These are phyloP conservation scores for Conringia planisiliqua DNA, from an alignment of 345 rosid genomes.

Conservation along the genomic window DNA sequence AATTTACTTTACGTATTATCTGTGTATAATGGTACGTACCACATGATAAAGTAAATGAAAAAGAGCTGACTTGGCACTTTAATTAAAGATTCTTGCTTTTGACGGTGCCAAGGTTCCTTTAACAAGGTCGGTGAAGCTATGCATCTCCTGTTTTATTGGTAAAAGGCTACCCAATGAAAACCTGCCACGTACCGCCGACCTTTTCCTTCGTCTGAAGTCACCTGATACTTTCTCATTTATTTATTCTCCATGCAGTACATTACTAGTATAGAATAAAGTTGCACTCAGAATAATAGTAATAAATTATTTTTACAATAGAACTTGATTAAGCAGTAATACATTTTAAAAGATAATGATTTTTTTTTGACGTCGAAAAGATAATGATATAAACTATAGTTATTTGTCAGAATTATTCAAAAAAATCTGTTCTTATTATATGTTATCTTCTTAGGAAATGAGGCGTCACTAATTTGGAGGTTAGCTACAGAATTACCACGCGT, in stretches of 20 bases:
- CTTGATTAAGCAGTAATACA: neutral
- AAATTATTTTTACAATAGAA: neutral
- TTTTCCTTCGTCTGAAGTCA: constrained; percentile 9
- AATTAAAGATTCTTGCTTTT: constrained; percentile 26
- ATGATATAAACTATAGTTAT: neutral
- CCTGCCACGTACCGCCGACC: constrained; percentile 17
- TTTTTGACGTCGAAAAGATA: no score
- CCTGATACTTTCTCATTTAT: constrained; percentile 16
- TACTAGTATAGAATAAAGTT: neutral
- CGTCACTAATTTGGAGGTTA: constrained; percentile 18
- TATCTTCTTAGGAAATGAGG: neutral
- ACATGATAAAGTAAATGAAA: constrained; percentile 9
- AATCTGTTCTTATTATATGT: neutral
- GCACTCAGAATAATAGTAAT: neutral
- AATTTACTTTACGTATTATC: neutral
- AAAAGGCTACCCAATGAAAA: neutral
- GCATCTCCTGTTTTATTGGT: constrained; percentile 15
- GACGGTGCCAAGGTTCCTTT: constrained; percentile 23
- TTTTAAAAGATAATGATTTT: neutral
- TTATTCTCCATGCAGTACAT: neutral
- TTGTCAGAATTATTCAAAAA: neutral
- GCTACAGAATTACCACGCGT: neutral
- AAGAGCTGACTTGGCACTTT: constrained; percentile 27
- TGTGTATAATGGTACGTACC: neutral
- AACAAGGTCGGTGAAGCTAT: constrained; percentile 30